These are phyloP conservation scores for Daedaleopsis nitida DNA, from an alignment of 768 basidiomycete species.

Conservation along the genomic window DNA sequence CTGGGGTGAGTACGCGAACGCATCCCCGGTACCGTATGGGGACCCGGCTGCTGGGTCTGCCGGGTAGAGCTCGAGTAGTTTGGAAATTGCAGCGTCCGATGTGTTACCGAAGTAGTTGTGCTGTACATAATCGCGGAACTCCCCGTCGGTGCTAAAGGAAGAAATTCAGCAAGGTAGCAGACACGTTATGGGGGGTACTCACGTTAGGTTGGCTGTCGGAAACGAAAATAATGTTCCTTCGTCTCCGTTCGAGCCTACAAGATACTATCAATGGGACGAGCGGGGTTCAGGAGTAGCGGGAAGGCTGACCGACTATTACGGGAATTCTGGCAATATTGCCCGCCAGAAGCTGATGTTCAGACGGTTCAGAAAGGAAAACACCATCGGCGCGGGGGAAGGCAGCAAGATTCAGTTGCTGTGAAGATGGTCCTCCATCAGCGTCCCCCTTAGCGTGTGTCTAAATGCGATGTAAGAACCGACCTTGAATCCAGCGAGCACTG, in stretches of 20 bases:
- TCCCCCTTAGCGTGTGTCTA: conserved; percentile 31
- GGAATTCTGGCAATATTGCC: conserved; percentile 51
- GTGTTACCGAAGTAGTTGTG: conserved; percentile 27
- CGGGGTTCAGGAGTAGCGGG: no score
- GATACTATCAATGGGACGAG: conserved; percentile 32
- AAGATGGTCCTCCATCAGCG: conserved; percentile 25
- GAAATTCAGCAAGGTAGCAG: not conserved
- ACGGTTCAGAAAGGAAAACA: conserved; percentile 42
- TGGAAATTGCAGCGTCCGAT: conserved; percentile 10
- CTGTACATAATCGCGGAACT: conserved; percentile 18
- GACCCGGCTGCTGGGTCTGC: conserved; percentile 45
- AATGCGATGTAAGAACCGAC: conserved; percentile 39
- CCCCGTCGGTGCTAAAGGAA: conserved; percentile 21
- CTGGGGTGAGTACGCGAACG: conserved; percentile 51
- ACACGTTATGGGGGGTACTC: not conserved
- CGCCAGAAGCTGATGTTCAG: conserved; percentile 43
- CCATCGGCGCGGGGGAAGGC: conserved; percentile 57
- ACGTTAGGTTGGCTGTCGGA: conserved; percentile 32
- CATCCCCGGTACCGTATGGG: conserved; percentile 48
- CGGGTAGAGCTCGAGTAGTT: conserved; percentile 33
- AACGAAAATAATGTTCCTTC: conserved; percentile 51
- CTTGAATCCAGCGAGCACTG: conserved; percentile 36
- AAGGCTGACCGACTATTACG: conserved; percentile 35
- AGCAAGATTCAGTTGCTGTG: conserved; percentile 45
- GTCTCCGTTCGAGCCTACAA: conserved; percentile 43